Evolutionary conservation across 208 protist species (phyloP), one percentile per base, ranked within the genome.

Genomic region (Angomonas ambiguus): DNA sequence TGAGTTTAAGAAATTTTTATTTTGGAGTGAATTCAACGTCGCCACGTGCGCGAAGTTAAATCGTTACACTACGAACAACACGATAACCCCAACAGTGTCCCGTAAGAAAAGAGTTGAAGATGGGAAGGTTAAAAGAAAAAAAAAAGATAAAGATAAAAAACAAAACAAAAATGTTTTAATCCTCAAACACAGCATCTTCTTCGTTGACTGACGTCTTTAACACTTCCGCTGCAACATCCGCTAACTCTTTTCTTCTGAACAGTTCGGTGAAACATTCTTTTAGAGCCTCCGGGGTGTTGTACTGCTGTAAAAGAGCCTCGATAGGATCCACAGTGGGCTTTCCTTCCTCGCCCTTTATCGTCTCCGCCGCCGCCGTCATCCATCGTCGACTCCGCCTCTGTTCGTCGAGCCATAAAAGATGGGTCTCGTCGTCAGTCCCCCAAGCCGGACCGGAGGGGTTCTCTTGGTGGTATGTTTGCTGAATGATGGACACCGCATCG

Each of bases 341-440:
- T 13, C 25, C 30, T 6, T 62, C 49, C 24, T 18, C 35, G 45
- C 28, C 41, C 48, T 42, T 60, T 30, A 20, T 65, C 10, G n/a
- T n/a, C n/a, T n/a, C n/a, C n/a, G n/a, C n/a, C n/a, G n/a, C n/a
- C n/a, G n/a, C n/a, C n/a, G n/a, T 65, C 20, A n/a, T 1, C 53
- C 62, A 79, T 18, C 33, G 59, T 48, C 48, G 41, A 27, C 67
- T 51, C 20, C 20, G 25, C 31, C n/a, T 25, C 34, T 63, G 22
- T 45, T 63, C 74, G 66, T 71, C 48, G 4, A 91, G 74, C 85
- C 85, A 91, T 73, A 70, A 49, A 35, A 85, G 51, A 6, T 83
- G 66, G 32, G 65, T 59, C 11, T 62, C 58, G 68, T 87, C 80
- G 55, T 67, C 65, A 10, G 67, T 79, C 28, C 85, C 85, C 79